Base-by-base conservation (phyloP, 805 yeast species). In the Vanderwaltozyma yarrowii region DNA sequence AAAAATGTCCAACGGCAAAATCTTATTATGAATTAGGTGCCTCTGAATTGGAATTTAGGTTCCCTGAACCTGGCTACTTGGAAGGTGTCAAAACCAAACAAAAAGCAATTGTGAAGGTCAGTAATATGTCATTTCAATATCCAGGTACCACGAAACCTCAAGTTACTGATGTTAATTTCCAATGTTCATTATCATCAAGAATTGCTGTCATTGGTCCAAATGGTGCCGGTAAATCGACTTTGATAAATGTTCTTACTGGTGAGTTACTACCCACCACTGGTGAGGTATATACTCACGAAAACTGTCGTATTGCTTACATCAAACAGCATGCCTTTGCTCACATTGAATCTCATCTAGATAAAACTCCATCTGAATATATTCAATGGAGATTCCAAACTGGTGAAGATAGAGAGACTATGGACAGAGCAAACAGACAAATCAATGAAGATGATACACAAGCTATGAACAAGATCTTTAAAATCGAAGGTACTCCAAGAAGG, bases 331-430 rank as follows among this genome's bases (percentile, higher is more conserved):
- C 98, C 70, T 92, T 92, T 66, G 97, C 97, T 52, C 98, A 92
- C 72, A 89, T 92, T 64, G 99, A 94, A 72, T 78, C 83, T 66
- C 98, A 92, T 69, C 78, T 89, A 69, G 99, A 92, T 80, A 85
- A 83, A 80, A 92, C 99, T 64, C 98, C 98, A 66, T 87, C 96
- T 62, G 98, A 92, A 78, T 92, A 92, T 77, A 92, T 92, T 61
- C 98, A 92, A 77, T 92, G 98, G 98, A 92, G 98, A 82, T 92
- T 89, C 96, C 98, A 92, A 78, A 92, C 98, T 66, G 98, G 98
- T 88, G 98, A 92, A 78, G 98, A 92, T 73, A 87, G 98, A 77
- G 98, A 92, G 78, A 92, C 98, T 73, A 92, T 92, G 98, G 98
- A 92, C 78, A 85, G 97, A 77, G 98, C 97, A 67, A 86, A 94